Evolutionary conservation across 2,329 filamentous ascomycete genomes (phyloP), one percentile per base, ranked within the genome.

Genomic region (Ascochyta koolunga): DNA sequence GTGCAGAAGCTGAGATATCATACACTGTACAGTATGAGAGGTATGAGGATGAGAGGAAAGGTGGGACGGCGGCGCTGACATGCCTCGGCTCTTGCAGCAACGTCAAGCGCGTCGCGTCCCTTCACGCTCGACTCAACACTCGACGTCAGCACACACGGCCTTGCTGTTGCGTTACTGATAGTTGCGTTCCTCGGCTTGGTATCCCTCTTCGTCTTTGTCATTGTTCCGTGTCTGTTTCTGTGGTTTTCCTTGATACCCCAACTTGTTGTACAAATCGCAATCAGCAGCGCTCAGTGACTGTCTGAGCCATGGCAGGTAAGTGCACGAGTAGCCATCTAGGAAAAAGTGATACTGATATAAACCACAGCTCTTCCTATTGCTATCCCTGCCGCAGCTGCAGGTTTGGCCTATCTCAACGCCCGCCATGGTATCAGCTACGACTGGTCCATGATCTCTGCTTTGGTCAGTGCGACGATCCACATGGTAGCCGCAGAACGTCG

Each of bases 351-450:
- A 10, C 33, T 55, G 39, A 53, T 33, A 4, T n/a, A 42, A 42
- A 46, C 46, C 52, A 37, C 50, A 72, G 70, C 61, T 4, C 61
- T 73, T 32, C 64, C 69, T 13, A 56, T 64, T 47, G 62, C 67
- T 18, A 29, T 74, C 21, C 68, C 72, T 7, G 71, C 68, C n/a
- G 69, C 71, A 3, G 65, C 68, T 6, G 77, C 77, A 21, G 72
- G 76, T 7, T 79, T 83, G 39, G 80, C 81, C 15, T 90, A 90
- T 60, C 76, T 89, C 35, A 83, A 92, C 68, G 89, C 83, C 41
- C 90, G 88, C 73, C 85, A 83, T 64, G 83, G 87, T 63, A 62
- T 92, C 41, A 70, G 76, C 33, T 83, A 88, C 63, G 89, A 93
- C 69, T 72, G 79, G 37, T 70, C 76, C 7, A 71, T 92, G 15